These are phyloP conservation scores for Pseudocercospora macadamiae DNA, from an alignment of 2,329 filamentous ascomycete species.

Conservation along the genomic window DNA sequence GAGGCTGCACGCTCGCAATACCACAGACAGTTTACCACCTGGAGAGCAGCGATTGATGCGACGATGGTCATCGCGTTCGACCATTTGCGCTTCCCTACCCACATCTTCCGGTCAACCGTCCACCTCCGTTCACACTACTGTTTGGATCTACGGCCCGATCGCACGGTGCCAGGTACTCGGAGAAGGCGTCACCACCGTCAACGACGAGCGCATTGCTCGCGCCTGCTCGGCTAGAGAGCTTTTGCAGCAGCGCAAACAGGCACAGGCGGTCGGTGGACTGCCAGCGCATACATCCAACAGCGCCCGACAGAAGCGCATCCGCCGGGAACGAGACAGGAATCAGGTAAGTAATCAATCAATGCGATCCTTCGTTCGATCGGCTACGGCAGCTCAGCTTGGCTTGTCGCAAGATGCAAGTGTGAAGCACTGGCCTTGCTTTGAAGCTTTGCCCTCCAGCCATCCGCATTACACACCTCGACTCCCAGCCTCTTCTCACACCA, in stretches of 20 bases:
- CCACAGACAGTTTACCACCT: neutral
- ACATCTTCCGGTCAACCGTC: neutral
- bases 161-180: conserved; percentile 2
- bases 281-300: conserved; percentile 8
- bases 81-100: no score
- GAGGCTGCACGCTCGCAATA: neutral
- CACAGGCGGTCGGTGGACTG: neutral
- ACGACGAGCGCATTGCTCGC: neutral
- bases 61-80: conserved; percentile 6
- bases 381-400: conserved; percentile 1
- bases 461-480: neutral
- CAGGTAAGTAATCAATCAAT: conserved; percentile 4
- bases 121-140: neutral
- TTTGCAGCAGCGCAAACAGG: conserved; percentile 7
- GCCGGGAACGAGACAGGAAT: neutral
- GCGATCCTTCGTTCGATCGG: conserved; percentile 6
- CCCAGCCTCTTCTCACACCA: conserved; percentile 5
- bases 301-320: neutral
- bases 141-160: conserved; percentile 5
- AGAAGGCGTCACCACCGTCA: conserved; percentile 1
- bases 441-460: neutral
- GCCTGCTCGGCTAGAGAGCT: neutral
- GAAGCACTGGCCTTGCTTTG: conserved; percentile 4
- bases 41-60: conserved; percentile 3
- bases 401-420: neutral